A percentile compares a stretch with the other conserved stretches of the same genome.
Conservation (phyloP, 495 filamentous ascomycete species). For the Umbilicaria muhlenbergii region DNA sequence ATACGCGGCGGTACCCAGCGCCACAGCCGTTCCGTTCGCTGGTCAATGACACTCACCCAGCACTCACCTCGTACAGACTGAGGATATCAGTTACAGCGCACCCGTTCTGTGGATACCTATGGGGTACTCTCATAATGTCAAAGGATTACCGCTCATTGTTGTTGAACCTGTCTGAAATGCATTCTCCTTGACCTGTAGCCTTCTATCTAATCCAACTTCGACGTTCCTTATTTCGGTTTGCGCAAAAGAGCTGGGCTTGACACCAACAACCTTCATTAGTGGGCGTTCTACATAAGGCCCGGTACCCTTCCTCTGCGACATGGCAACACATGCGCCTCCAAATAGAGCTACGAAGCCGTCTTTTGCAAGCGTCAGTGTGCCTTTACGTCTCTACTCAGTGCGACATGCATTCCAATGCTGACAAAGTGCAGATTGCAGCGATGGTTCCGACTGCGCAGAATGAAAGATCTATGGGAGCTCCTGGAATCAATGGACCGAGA, state of each 20-base stretch:
- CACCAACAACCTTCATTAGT: slow-evolving; percentile 3
- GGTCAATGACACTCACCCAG: no score
- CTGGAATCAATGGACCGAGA: neutral
- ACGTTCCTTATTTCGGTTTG: slow-evolving; percentile 14
- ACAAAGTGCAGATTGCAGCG: slow-evolving; percentile 9
- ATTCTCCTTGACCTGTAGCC: slow-evolving; percentile 11
- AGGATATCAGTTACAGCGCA: neutral
- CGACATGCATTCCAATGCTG: neutral
- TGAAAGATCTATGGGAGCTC: slow-evolving; percentile 1
- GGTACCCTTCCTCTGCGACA: slow-evolving; percentile 3
- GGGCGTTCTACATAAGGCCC: no score
- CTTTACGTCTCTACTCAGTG: neutral
- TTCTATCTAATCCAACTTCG: slow-evolving; percentile 13
- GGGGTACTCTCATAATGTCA: slow-evolving; percentile 13
- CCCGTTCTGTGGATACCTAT: slow-evolving; percentile 7
- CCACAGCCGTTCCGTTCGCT: no score
- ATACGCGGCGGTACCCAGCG: no score
- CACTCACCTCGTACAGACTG: no score
- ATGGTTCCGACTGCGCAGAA: slow-evolving; percentile 10
- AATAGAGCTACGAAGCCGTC: slow-evolving; percentile 20
- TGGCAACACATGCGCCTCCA: slow-evolving; percentile 13
- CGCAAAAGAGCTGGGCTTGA: neutral
- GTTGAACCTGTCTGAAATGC: slow-evolving; percentile 11
- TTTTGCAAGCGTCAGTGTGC: slow-evolving; percentile 20
- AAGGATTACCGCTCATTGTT: slow-evolving; percentile 9